Evolutionary conservation across 2,329 filamentous ascomycete species (phyloP).

Genomic region (Apiospora kogelbergensis): DNA sequence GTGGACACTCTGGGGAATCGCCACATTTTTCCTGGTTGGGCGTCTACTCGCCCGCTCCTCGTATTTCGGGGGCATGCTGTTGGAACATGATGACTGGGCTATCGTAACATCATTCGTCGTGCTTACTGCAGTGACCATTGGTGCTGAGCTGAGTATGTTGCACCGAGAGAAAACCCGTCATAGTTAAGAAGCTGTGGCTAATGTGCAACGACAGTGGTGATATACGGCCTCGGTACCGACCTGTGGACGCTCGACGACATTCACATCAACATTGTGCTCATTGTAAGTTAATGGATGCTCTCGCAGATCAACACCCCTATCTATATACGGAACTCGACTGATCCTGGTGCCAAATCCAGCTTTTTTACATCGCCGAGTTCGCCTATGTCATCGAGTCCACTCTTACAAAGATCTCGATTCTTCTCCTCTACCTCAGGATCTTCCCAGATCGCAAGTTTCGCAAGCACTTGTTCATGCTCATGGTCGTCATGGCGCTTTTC

Average conservation of each 20-base stretch:
- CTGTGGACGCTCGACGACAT: conserved; percentile 20
- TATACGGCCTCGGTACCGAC: conserved; percentile 22
- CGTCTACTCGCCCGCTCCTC: conserved; percentile 19
- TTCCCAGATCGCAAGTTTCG: conserved; percentile 15
- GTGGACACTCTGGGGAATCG: conserved; percentile 19
- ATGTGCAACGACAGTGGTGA: conserved; percentile 18
- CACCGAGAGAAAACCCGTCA: not conserved
- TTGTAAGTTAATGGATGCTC: conserved; percentile 14
- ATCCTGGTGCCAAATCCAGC: not conserved
- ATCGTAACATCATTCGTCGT: conserved; percentile 22
- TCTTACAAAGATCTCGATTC: conserved; percentile 16
- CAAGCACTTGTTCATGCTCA: conserved; percentile 13
- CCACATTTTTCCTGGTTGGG: conserved; percentile 16
- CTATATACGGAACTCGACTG: not conserved
- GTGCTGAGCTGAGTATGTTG: conserved; percentile 21
- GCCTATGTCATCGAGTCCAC: conserved; percentile 16
- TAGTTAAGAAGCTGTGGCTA: not conserved
- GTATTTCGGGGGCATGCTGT: conserved; percentile 16
- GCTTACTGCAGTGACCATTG: conserved; percentile 19
- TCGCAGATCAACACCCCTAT: no score
- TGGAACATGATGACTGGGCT: conserved; percentile 25
- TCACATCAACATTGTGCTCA: conserved; percentile 19
- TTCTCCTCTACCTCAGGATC: conserved; percentile 15
- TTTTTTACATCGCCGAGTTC: conserved; percentile 16
- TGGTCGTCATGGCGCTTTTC: conserved; percentile 18